Conservation (phyloP, 805 yeast species). For the Saturnispora ahearnii region DNA sequence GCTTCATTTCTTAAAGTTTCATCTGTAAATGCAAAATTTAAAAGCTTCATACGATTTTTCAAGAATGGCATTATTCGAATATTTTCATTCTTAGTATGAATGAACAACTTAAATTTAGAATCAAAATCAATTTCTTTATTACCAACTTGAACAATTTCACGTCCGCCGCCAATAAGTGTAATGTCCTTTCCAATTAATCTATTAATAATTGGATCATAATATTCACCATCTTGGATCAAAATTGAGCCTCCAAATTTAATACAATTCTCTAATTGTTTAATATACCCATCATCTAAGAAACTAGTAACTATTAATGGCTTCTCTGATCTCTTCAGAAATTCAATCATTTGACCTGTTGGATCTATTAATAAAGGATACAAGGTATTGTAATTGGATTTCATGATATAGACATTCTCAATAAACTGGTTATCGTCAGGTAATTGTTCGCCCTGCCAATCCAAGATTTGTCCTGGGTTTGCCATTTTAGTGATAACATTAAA, state of each 20-base stretch:
- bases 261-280: conserved; percentile 67
- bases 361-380: conserved; percentile 60
- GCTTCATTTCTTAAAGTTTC: conserved; percentile 57
- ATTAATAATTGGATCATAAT: conserved; percentile 64
- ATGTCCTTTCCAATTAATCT: conserved; percentile 55
- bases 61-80: conserved; percentile 43
- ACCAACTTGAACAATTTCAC: conserved; percentile 54
- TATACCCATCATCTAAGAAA: conserved; percentile 58
- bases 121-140: conserved; percentile 58
- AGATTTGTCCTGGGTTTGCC: conserved; percentile 22
- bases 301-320: conserved; percentile 48
- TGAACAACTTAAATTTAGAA: conserved; percentile 47
- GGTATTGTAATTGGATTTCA: conserved; percentile 21
- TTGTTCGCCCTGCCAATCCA: conserved; percentile 45
- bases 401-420: conserved; percentile 53
- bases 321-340: conserved; percentile 31
- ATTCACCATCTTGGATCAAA: conserved; percentile 71
- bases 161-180: conserved; percentile 63
- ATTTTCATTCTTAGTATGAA: conserved; percentile 53
- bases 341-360: conserved; percentile 46
- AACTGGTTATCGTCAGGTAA: conserved; percentile 51
- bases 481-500: conserved; percentile 12
- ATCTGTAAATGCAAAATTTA: conserved; percentile 68
- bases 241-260: conserved; percentile 74
- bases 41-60: conserved; percentile 49